Base-by-base conservation (phyloP, 345 rosid genomes). In the Arabidopsis suecica region DNA sequence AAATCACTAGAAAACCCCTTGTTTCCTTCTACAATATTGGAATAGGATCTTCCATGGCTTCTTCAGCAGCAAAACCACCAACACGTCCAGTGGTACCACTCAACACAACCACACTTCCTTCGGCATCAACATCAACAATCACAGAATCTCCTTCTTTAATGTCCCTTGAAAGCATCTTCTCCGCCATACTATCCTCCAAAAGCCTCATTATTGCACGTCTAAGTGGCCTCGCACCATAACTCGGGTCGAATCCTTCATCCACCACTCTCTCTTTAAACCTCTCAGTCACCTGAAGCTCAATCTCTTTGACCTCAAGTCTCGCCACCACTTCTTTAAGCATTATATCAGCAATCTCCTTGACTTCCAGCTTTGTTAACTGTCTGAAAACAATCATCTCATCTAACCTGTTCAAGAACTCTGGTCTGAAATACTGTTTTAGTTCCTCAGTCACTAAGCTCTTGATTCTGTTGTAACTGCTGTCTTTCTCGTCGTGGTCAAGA, bases 331-430 rank as follows among this genome's bases (percentile, higher is more conserved):
- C 99, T 86, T 81, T 88, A 13, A 96, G 85, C 99, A 96, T 93
- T 65, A 93, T 96, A 69, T 96, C 97, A 0, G 93, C 96, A 0
- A 96, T 96, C 1, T 93, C 96, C 83, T 89, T 93, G 11, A 96
- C 99, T 83, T 96, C 98, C 14, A 89, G 81, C 78, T 91, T 93
- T 13, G 97, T 87, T 56, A 96, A 85, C 78, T 93, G 98, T 25
- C 96, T 83, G 88, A 96, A 96, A 23, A 96, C 98, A 25, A 93
- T 93, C 97, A 90, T 91, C 82, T 96, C 99, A 54, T 96, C 99
- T 80, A 96, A 73, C 78, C 99, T 86, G 71, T 96, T 96, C 77
- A 96, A 80, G 80, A 96, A 96, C 83, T 96, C 99, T 0, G 99
- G 99, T 79, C 96, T 82, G 83, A 96, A 96, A 61, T 91, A 91